Evolutionary conservation across 2,329 filamentous ascomycete genomes (phyloP), one percentile per base, ranked within the genome.

Genomic region (Neoarthrinium moseri): DNA sequence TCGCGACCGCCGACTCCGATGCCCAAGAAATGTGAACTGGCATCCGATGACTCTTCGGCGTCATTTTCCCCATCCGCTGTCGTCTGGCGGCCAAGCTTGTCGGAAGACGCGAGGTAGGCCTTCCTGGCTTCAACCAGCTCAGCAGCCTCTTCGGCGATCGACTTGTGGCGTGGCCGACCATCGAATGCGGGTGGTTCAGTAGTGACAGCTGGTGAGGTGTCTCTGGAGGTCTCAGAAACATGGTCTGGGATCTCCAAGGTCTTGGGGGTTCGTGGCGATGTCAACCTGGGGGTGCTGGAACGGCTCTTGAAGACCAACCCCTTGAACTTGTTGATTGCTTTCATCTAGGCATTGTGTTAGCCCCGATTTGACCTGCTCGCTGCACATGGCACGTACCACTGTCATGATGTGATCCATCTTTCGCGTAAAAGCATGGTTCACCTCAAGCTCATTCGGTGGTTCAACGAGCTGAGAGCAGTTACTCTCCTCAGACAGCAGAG

Each of bases 251-350:
- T 45, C 39, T 46, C 51, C 11, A 54, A 56, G 5, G 46, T 43
- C 6, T 49, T 51, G 17, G 49, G 47, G 23, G 47, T 55, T 45
- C 47, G 49, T 29, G 56, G 47, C 12, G 49, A 47, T 26, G 22
- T 78, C 70, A 56, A 77, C 73, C 49, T 50, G 4, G 57, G 60
- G 4, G 60, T 75, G 18, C 50, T 29, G 39, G 46, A 42, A 26
- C 55, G 50, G 45, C 60, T 77, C 46, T 74, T 71, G 51, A 80
- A 73, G 23, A 94, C 70, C 7, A 95, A 74, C 41, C 79, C 72
- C 64, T 95, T 96, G 73, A 97, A 96, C 47, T 87, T 88, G 52
- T 86, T 84, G 32, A 95, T 92, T 4, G 91, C 94, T 80, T 89
- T 94, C 75, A 97, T 87, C 85, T 90, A 52, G 23, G 38, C 5